Evolutionary conservation across 352 stramenopile genomes (phyloP), one percentile per base, ranked within the genome.

Genomic region (Thalassiosira sp.): DNA sequence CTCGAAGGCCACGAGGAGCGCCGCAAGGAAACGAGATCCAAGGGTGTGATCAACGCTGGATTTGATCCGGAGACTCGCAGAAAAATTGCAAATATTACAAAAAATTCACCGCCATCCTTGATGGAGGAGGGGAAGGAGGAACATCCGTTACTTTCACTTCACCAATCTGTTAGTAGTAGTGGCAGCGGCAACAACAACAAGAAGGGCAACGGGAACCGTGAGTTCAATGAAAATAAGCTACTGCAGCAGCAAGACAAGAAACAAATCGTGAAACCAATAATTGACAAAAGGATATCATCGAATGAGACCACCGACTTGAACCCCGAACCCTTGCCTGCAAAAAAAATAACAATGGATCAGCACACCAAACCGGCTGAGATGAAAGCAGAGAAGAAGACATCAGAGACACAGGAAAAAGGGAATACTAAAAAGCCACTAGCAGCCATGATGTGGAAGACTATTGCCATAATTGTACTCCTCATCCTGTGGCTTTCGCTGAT

Each of bases 401-500:
- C 5, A 13, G 5, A 7, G 10, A 7, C 40, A 46, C 7, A 18
- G 2, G 3, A 16, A 54, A 25, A 54, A 2, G 5, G 22, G 37
- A 57, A 8, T n/a, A n/a, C n/a, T n/a, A 15, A 40, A 0, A 59
- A 59, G 24, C 2, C 51, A 43, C 1, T 40, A 0, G 28, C 27
- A 45, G 13, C 28, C 13, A 53, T 43, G 2, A 3, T 48, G 2
- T 45, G 59, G 13, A 52, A 48, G 20, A 10, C 22, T 10, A 15
- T 60, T 27, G 27, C 22, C 22, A 59, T 58, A n/a, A 20, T 52
- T 35, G 40, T 18, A 33, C 53, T 74, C 25, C n/a, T 74, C 13
- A n/a, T 74, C 18, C 18, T 74, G 10, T 43, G 53, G n/a, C 11
- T 57, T 27, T 33, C 35, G 18, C 33, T 59, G 53, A 64, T 74